A percentile compares a stretch with the other conserved stretches of the same genome.
phyloP scores from a whole-genome alignment of 129 eudicot genomes.

The Escallonia rubra region DNA sequence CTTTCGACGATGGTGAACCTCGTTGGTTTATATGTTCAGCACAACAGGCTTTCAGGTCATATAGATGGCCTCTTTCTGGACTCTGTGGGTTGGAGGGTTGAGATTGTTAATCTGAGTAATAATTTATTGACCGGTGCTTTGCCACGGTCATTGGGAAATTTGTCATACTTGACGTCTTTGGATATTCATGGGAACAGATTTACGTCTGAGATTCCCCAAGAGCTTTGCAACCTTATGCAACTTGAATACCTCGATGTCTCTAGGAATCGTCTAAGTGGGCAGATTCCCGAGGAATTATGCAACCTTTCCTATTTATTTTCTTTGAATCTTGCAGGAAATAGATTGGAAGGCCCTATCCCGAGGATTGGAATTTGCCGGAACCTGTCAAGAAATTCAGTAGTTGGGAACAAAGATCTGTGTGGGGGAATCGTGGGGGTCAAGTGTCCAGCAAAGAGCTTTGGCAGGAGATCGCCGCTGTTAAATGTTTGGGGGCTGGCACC shows the following conservation, averaged over 20 bases:
- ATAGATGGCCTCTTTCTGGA: constrained; percentile 33
- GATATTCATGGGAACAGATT: constrained; percentile 63
- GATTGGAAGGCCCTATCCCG: constrained; percentile 64
- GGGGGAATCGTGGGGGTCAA: constrained; percentile 46
- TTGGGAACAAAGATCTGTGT: constrained; percentile 62
- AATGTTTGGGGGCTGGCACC: constrained; percentile 38
- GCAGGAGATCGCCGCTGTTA: constrained; percentile 27
- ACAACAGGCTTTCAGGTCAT: constrained; percentile 44
- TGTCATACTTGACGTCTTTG: constrained; percentile 52
- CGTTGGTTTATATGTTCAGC: constrained; percentile 58
- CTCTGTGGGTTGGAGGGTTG: constrained; percentile 40
- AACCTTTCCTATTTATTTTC: constrained; percentile 23
- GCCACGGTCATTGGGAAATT: constrained; percentile 51
- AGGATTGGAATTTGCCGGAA: constrained; percentile 48
- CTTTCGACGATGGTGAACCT: constrained; percentile 59
- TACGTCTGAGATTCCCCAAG: constrained; percentile 50
- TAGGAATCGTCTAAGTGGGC: constrained; percentile 38
- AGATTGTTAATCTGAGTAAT: constrained; percentile 48
- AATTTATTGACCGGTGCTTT: constrained; percentile 43
- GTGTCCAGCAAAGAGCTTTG: constrained; percentile 41
- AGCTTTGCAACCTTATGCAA: constrained; percentile 47
- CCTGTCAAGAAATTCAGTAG: constrained; percentile 30
- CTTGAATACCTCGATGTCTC: constrained; percentile 63
- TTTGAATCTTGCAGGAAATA: constrained; percentile 45
- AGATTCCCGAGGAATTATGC: constrained; percentile 53